Conservation (phyloP, 78 protist genomes). For the Tieghemostelium lacteum region DNA sequence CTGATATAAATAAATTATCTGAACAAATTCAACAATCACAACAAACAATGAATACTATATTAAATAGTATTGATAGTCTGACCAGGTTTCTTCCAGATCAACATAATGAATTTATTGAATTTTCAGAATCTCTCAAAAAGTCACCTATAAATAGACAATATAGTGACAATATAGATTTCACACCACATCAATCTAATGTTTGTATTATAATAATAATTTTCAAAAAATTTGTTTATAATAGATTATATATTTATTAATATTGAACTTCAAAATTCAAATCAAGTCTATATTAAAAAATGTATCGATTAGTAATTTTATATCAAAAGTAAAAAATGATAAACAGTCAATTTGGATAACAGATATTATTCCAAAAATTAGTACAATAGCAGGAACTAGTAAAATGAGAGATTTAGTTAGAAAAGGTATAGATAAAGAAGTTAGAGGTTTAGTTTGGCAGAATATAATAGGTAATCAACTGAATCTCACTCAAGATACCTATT, state of each 20-base stretch:
- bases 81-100: conserved; percentile 30
- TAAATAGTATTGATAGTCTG: conserved; percentile 1
- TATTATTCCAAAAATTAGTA: conserved; percentile 3
- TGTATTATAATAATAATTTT: background rate
- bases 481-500: background rate
- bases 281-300: background rate
- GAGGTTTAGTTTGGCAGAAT: conserved; percentile 52
- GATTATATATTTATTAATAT: background rate
- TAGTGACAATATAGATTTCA: background rate
- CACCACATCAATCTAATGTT: conserved; percentile 17
- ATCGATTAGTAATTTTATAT: conserved; percentile 14
- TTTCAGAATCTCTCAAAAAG: background rate
- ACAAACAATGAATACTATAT: conserved; percentile 12
- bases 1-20: conserved; percentile 42
- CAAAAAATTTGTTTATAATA: no score
- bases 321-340: conserved; percentile 16
- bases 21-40: conserved; percentile 19
- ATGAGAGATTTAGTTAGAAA: conserved; percentile 21
- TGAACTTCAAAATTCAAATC: background rate
- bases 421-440: conserved; percentile 28
- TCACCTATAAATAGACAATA: no score
- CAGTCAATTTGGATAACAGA: conserved; percentile 28
- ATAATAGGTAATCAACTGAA: conserved; percentile 6
- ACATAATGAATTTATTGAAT: conserved; percentile 10
- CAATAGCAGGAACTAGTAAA: background rate